phyloP scores from a whole-genome alignment of 2,329 filamentous ascomycete species.

The Epichloe scottii region DNA sequence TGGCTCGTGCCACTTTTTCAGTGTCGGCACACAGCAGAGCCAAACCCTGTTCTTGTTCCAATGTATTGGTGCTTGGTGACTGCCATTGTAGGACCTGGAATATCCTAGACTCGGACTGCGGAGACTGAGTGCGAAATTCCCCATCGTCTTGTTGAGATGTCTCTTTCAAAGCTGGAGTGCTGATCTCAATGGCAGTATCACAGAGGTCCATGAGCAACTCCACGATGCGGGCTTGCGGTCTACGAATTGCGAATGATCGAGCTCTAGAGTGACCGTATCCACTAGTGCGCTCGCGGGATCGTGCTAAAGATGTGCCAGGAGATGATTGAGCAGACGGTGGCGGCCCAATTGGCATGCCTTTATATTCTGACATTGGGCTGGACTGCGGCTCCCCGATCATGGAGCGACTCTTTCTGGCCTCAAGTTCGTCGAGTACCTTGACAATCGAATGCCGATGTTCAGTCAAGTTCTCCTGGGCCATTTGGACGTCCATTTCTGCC shows the following conservation, averaged over 20 bases:
- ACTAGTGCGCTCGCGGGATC: constrained; percentile 60
- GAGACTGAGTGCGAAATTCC: constrained; percentile 85
- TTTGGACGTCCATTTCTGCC: constrained; percentile 94
- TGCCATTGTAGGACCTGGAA: constrained; percentile 95
- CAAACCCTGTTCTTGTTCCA: constrained; percentile 88
- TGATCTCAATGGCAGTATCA: constrained; percentile 91
- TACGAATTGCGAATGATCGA: constrained; percentile 80
- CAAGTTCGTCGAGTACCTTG: constrained; percentile 83
- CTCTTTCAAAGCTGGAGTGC: constrained; percentile 86
- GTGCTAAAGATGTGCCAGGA: constrained; percentile 57
- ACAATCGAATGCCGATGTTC: constrained; percentile 94
- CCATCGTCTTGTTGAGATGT: constrained; percentile 48
- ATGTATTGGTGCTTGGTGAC: constrained; percentile 77
- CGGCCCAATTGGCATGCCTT: constrained; percentile 72
- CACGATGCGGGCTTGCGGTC: constrained; percentile 84
- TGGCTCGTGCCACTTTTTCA: constrained; percentile 68
- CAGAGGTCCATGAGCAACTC: constrained; percentile 91
- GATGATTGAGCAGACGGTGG: constrained; percentile 59
- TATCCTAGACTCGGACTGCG: constrained; percentile 89
- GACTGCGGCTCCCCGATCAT: constrained; percentile 40
- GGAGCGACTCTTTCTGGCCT: constrained; percentile 60
- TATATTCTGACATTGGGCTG: constrained; percentile 64
- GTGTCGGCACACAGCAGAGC: constrained; percentile 83
- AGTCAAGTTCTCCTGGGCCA: constrained; percentile 81
- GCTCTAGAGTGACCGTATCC: constrained; percentile 70